phyloP scores from a whole-genome alignment of 345 rosid species.

The Laguncularia racemosa region DNA sequence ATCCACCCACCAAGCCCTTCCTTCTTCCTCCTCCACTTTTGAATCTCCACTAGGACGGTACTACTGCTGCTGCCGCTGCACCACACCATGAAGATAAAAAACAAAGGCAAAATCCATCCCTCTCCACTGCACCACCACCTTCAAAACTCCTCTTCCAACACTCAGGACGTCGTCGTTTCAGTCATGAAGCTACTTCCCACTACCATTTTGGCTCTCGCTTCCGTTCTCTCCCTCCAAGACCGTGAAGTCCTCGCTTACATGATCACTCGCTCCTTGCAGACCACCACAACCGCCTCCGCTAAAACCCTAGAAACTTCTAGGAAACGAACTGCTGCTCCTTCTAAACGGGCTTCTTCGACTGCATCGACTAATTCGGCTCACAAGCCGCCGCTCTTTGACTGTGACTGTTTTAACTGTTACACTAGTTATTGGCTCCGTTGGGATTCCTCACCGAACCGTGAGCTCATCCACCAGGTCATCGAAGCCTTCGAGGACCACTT shows the following conservation, averaged over 20 bases:
- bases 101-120: constrained; percentile 70
- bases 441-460: constrained; percentile 86
- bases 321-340: constrained; percentile 10
- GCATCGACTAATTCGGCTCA: constrained; percentile 10
- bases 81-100: constrained; percentile 53
- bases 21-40: no score
- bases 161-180: constrained; percentile 32
- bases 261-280: constrained; percentile 54
- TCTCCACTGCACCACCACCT: constrained; percentile 13
- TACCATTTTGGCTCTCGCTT: constrained; percentile 58
- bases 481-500: constrained; percentile 85
- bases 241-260: constrained; percentile 86
- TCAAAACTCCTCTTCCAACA: constrained; percentile 6
- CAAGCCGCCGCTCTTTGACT: constrained; percentile 44
- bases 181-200: constrained; percentile 64
- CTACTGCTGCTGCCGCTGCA: no score
- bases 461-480: constrained; percentile 69
- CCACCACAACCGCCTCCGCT: constrained; percentile 25
- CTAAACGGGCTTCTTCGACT: not conserved
- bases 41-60: no score
- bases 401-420: constrained; percentile 90
- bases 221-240: constrained; percentile 61
- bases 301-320: constrained; percentile 22
- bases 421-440: constrained; percentile 79
- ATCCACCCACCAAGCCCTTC: no score